These are phyloP conservation scores for Leccinum subfulvum DNA, from an alignment of 1,284 basidiomycete species.

Conservation along the genomic window DNA sequence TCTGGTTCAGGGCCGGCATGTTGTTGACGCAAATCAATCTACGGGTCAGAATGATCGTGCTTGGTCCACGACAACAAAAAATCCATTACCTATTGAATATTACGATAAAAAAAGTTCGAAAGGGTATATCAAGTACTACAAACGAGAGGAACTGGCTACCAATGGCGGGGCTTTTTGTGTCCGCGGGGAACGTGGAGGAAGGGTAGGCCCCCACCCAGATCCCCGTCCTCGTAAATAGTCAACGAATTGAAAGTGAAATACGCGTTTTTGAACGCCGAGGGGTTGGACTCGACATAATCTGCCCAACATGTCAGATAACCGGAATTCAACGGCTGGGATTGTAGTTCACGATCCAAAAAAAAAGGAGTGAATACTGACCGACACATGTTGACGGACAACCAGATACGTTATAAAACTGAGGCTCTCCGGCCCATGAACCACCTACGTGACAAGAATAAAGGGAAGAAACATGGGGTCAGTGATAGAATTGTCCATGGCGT, in stretches of 20 bases:
- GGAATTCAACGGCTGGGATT: not conserved
- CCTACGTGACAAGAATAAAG: conserved; percentile 23
- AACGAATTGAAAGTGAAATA: conserved; percentile 26
- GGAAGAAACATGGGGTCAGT: not conserved
- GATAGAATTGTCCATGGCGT: not conserved
- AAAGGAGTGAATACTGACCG: conserved; percentile 26
- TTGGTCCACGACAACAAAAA: not conserved
- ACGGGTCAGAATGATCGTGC: not conserved
- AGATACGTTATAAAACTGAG: conserved; percentile 11
- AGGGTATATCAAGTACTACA: not conserved
- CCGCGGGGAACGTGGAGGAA: not conserved
- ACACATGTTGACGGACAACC: conserved; percentile 37
- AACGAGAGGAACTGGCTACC: not conserved
- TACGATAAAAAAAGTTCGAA: not conserved
- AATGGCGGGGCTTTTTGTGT: not conserved
- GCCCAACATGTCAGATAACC: not conserved
- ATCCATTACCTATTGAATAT: not conserved
- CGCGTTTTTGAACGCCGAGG: conserved; percentile 16
- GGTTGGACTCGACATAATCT: conserved; percentile 20
- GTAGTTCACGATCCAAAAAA: not conserved
- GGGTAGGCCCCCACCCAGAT: not conserved
- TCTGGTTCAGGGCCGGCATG: not conserved
- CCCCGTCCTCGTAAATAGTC: conserved; percentile 14
- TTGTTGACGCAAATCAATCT: not conserved
- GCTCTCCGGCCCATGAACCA: conserved; percentile 42